Evolutionary conservation across 371 early-diverging fungal species (phyloP).

Genomic region (Mortierella sp.): DNA sequence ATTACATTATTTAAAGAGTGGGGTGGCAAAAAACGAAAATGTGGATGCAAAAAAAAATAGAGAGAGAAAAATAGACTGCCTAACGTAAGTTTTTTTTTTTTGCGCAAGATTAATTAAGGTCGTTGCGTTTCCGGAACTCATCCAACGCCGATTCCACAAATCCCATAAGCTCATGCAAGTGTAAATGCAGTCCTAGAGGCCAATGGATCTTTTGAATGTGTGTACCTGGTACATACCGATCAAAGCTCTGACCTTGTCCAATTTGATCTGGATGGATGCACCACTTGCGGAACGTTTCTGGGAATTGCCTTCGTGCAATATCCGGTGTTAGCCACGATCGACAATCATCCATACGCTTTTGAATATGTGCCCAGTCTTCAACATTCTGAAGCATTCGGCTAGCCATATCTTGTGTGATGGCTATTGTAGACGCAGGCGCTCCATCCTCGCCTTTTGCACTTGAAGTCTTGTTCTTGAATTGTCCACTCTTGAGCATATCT

Average conservation of each 20-base stretch:
- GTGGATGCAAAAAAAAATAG: neutral
- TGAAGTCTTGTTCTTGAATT: conserved; percentile 30
- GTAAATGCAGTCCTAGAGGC: conserved; percentile 42
- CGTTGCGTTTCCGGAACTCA: conserved; percentile 36
- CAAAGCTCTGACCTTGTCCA: conserved; percentile 21
- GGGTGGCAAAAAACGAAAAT: too few relatives aligned
- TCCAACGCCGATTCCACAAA: conserved; percentile 35
- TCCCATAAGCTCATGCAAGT: conserved; percentile 40
- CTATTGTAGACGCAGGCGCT: conserved; percentile 18
- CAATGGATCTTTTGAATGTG: conserved; percentile 39
- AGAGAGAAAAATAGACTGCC: neutral
- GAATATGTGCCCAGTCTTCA: conserved; percentile 50
- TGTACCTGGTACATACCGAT: conserved; percentile 26
- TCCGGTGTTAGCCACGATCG: conserved; percentile 37
- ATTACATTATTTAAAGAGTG: too few relatives aligned
- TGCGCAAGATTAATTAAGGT: conserved; percentile 8
- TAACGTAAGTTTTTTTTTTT: neutral
- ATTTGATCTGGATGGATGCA: conserved; percentile 48
- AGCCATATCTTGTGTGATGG: conserved; percentile 29
- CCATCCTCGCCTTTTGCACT: conserved; percentile 17
- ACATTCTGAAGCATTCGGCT: conserved; percentile 39
- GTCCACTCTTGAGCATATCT: conserved; percentile 42
- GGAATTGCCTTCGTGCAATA: conserved; percentile 38
- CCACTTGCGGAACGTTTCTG: conserved; percentile 42
- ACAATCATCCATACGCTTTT: conserved; percentile 47